phyloP scores from a whole-genome alignment of 257 asterid genomes.

The Anisodus tanguticus region DNA sequence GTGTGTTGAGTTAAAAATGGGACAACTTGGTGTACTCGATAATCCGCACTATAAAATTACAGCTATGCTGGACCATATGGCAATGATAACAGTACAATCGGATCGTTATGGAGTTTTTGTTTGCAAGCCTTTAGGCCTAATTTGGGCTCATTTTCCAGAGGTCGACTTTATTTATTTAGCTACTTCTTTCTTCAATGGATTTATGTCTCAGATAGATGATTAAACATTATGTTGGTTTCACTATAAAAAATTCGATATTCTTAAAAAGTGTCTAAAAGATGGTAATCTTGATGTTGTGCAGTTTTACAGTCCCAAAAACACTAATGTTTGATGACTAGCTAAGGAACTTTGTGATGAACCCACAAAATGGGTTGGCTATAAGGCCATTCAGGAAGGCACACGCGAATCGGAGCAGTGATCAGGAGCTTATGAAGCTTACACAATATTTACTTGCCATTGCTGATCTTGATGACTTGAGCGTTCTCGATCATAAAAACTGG shows the following conservation, averaged over 20 bases:
- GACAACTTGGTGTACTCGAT: slow-evolving; percentile 85
- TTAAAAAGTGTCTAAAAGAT: background rate
- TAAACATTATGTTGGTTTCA: background rate
- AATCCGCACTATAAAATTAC: slow-evolving; percentile 86
- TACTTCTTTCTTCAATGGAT: slow-evolving; percentile 20
- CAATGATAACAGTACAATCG: slow-evolving; percentile 90
- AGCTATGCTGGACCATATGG: slow-evolving; percentile 85
- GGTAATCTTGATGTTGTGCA: slow-evolving; percentile 41
- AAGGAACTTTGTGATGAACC: slow-evolving; percentile 97
- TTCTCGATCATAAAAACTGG: slow-evolving; percentile 82
- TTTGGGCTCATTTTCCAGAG: slow-evolving; percentile 90
- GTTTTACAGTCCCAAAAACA: slow-evolving; percentile 77
- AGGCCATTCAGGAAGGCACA: slow-evolving; percentile 90
- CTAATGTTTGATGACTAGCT: slow-evolving; percentile 92
- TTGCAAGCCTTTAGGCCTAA: slow-evolving; percentile 96
- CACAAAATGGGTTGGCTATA: slow-evolving; percentile 79
- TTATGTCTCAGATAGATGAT: background rate
- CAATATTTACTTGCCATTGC: slow-evolving; percentile 88
- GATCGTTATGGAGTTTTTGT: slow-evolving; percentile 80
- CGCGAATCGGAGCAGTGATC: slow-evolving; percentile 68
- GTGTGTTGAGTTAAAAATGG: slow-evolving; percentile 95
- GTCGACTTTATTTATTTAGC: slow-evolving; percentile 41
- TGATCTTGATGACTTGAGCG: slow-evolving; percentile 75
- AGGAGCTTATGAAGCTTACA: slow-evolving; percentile 85
- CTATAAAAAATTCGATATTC: background rate